phyloP scores from a whole-genome alignment of 2,329 filamentous ascomycete species.

The Calonectria naviculata region DNA sequence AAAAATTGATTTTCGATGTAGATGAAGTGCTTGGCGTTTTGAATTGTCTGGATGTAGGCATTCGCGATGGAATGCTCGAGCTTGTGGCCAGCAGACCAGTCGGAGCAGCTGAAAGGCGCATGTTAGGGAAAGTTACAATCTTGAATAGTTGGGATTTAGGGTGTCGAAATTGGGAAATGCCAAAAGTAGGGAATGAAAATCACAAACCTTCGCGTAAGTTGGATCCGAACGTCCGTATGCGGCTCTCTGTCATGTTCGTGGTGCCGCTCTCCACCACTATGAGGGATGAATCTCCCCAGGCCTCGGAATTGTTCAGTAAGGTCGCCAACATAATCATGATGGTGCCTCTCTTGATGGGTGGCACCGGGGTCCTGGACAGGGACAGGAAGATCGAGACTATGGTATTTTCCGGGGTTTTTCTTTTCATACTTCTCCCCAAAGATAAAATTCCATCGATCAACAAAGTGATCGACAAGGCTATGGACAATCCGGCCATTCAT shows the following conservation, averaged over 20 bases:
- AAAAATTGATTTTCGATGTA: conserved; percentile 92
- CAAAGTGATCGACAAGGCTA: conserved; percentile 82
- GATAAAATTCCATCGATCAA: conserved; percentile 91
- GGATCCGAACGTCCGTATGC: conserved; percentile 52
- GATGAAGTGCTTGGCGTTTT: conserved; percentile 76
- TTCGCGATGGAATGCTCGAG: conserved; percentile 85
- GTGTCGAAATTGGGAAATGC: not conserved
- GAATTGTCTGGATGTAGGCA: conserved; percentile 81
- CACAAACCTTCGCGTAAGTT: conserved; percentile 61
- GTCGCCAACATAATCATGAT: conserved; percentile 51
- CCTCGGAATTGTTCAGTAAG: conserved; percentile 56
- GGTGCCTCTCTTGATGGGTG: conserved; percentile 30
- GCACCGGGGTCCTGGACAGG: not conserved
- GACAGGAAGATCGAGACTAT: conserved; percentile 32
- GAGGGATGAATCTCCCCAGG: conserved; percentile 52
- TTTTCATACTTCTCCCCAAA: conserved; percentile 81
- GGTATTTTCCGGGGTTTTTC: conserved; percentile 63
- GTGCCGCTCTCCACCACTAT: conserved; percentile 40
- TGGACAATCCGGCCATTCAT: conserved; percentile 79
- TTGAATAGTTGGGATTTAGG: not conserved
- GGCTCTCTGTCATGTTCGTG: conserved; percentile 18
- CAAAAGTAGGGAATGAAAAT: not conserved
- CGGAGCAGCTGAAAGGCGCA: conserved; percentile 51
- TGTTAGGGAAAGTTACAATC: not conserved
- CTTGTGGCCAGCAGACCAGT: conserved; percentile 63